Evolutionary conservation across 2,329 filamentous ascomycete species (phyloP).

Genomic region (Exserohilum turcica): DNA sequence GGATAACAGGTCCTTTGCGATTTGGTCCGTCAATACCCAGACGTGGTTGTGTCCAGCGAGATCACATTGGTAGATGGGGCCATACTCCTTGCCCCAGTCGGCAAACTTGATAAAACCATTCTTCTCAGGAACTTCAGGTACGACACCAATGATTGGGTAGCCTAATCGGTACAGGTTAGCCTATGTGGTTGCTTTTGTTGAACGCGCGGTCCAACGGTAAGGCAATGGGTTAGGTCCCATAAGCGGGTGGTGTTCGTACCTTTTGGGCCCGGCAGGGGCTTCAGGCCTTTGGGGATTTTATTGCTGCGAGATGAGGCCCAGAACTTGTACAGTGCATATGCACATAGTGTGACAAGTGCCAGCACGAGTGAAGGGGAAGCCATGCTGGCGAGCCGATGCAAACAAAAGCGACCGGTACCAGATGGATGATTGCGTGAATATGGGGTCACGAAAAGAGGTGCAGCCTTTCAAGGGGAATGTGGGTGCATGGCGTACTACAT

Average conservation of each 20-base stretch:
- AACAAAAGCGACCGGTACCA: conserved; percentile 4
- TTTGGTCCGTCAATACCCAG: conserved; percentile 52
- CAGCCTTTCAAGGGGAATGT: conserved; percentile 13
- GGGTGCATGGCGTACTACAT: conserved; percentile 32
- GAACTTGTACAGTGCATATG: conserved; percentile 40
- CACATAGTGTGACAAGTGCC: conserved; percentile 26
- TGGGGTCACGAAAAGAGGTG: conserved; percentile 15
- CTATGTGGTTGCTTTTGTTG: neutral
- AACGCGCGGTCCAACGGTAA: neutral
- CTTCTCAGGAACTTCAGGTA: conserved; percentile 52
- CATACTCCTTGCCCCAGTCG: conserved; percentile 53
- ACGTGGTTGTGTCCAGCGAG: conserved; percentile 54
- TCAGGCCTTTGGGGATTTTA: conserved; percentile 42
- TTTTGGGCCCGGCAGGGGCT: conserved; percentile 49
- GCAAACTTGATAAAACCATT: conserved; percentile 53
- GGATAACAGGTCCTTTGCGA: conserved; percentile 51
- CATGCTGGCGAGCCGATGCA: conserved; percentile 31
- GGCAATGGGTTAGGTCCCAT: neutral
- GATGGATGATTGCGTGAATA: conserved; percentile 12
- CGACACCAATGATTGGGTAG: conserved; percentile 50
- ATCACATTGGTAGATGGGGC: conserved; percentile 54
- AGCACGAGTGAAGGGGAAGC: conserved; percentile 37
- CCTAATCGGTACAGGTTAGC: conserved; percentile 37
- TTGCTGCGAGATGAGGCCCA: conserved; percentile 31
- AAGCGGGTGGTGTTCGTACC: conserved; percentile 32